Evolutionary conservation across 2,329 filamentous ascomycete genomes (phyloP).

Genomic region (Colletotrichum sp.): DNA sequence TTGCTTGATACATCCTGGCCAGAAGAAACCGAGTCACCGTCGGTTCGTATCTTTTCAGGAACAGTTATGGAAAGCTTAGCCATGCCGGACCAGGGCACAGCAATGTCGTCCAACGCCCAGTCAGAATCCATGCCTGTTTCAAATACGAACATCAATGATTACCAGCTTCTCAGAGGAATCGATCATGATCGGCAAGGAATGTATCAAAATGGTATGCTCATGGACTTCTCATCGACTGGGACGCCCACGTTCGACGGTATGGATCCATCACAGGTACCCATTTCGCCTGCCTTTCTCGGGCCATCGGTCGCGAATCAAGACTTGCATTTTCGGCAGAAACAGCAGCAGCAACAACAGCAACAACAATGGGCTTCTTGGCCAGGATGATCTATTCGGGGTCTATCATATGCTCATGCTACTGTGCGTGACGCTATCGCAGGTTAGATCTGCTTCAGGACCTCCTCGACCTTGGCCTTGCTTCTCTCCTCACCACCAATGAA

Average conservation of each 20-base stretch:
- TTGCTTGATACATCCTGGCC: conserved; percentile 1
- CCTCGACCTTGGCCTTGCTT: conserved; percentile 42
- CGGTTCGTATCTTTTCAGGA: background rate
- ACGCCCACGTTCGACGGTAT: background rate
- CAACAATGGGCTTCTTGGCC: conserved; percentile 12
- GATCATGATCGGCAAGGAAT: background rate
- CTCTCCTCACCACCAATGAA: conserved; percentile 43
- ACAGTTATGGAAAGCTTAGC: background rate
- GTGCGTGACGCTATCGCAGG: background rate
- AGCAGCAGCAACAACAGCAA: background rate
- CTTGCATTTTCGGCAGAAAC: background rate
- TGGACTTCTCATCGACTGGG: background rate
- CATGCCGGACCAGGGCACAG: background rate
- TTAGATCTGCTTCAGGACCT: conserved; percentile 29
- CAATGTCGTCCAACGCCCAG: background rate
- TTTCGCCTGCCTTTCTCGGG: background rate
- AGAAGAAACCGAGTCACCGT: background rate
- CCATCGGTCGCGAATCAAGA: background rate
- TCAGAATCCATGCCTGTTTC: background rate
- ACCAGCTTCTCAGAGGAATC: background rate
- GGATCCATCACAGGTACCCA: background rate
- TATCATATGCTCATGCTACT: background rate
- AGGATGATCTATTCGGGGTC: background rate
- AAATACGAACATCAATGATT: background rate
- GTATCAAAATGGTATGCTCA: background rate